Evolutionary conservation across 495 filamentous ascomycete species (phyloP).

Genomic region (Paragyromitra xinjiangensis): DNA sequence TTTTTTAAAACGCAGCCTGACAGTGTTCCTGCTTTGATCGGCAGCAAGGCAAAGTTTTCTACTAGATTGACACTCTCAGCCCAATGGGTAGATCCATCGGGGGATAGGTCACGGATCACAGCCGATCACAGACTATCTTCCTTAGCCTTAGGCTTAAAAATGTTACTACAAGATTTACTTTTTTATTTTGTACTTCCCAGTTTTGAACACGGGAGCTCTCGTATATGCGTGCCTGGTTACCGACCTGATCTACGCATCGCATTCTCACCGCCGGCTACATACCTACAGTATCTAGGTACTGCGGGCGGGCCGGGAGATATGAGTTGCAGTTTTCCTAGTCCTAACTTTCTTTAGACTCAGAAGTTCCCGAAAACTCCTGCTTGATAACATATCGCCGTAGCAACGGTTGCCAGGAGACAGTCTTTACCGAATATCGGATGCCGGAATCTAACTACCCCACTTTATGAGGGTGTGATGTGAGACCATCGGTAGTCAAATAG

Average conservation of each 20-base stretch:
- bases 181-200: not conserved
- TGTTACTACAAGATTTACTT: not conserved
- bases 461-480: constrained; percentile 8
- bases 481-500: not conserved
- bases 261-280: constrained; percentile 26
- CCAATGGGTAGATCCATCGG: not conserved
- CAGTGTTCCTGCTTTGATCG: constrained; percentile 16
- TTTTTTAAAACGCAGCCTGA: constrained; percentile 4
- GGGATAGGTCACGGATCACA: constrained; percentile 23
- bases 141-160: constrained; percentile 1
- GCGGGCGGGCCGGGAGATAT: constrained; percentile 16
- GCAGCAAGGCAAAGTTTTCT: not conserved
- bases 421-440: not conserved
- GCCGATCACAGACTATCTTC: not conserved
- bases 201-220: constrained; percentile 8
- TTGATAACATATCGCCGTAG: constrained; percentile 2
- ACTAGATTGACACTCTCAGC: not conserved
- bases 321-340: constrained; percentile 11
- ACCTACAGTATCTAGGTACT: constrained; percentile 10
- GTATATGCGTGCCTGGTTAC: constrained; percentile 6
- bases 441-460: not conserved
- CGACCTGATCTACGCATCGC: constrained; percentile 9
- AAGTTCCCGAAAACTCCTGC: constrained; percentile 3
- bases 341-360: not conserved
- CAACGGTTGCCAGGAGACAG: constrained; percentile 21